phyloP scores from a whole-genome alignment of 768 basidiomycete genomes.

The Lactarius evosmus region DNA sequence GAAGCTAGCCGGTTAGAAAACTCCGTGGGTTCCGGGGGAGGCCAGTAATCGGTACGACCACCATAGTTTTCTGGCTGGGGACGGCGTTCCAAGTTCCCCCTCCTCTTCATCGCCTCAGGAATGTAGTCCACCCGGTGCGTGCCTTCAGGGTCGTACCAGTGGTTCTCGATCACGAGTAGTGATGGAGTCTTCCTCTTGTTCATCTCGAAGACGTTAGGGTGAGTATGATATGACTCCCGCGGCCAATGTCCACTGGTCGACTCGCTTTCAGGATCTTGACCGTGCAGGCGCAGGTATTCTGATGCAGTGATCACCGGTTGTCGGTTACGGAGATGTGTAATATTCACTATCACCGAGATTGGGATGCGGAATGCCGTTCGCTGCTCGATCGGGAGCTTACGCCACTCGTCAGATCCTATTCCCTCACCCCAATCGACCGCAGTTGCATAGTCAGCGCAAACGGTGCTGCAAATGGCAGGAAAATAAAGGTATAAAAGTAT shows the following conservation, averaged over 20 bases:
- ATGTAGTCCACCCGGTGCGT: constrained; percentile 41
- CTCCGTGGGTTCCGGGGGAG: neutral
- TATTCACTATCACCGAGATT: constrained; percentile 41
- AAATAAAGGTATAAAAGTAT: neutral
- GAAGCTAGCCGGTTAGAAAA: constrained; percentile 1
- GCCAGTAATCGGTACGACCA: constrained; percentile 21
- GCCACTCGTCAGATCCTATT: constrained; percentile 43
- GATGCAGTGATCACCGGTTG: constrained; percentile 41
- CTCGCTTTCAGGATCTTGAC: constrained; percentile 36
- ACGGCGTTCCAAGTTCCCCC: constrained; percentile 34
- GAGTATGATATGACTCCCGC: no score
- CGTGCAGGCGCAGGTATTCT: constrained; percentile 44
- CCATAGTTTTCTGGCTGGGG: constrained; percentile 25
- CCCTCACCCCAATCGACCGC: constrained; percentile 47
- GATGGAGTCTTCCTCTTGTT: constrained; percentile 28
- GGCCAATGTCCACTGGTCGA: no score
- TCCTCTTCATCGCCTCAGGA: constrained; percentile 34
- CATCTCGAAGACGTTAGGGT: no score
- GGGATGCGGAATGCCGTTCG: constrained; percentile 39
- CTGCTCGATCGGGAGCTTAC: constrained; percentile 37
- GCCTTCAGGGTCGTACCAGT: constrained; percentile 40
- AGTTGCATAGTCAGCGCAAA: constrained; percentile 40
- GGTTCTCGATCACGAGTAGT: constrained; percentile 39
- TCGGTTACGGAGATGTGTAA: constrained; percentile 39
- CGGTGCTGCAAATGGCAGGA: constrained; percentile 28